Evolutionary conservation across 495 filamentous ascomycete genomes (phyloP).

Genomic region (Umbilicaria muhlenbergii): DNA sequence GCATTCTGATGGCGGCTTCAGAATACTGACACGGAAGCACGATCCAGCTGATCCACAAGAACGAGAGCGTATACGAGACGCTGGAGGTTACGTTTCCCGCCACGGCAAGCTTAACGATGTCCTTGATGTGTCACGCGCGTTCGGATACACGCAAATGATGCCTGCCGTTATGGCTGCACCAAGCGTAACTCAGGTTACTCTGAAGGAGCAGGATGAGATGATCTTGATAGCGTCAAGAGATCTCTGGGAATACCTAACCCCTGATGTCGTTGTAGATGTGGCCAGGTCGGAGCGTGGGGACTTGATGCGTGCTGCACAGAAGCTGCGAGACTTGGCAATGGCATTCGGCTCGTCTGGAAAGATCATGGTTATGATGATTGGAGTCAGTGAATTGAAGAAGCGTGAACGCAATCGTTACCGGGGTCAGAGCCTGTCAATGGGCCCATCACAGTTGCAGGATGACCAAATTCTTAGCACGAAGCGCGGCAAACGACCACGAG

Average conservation of each 20-base stretch:
- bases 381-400: constrained; percentile 76
- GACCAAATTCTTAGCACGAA: constrained; percentile 49
- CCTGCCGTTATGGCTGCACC: constrained; percentile 87
- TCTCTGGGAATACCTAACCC: constrained; percentile 84
- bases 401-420: constrained; percentile 56
- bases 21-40: constrained; percentile 75
- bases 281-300: constrained; percentile 70
- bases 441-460: constrained; percentile 52
- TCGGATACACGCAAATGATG: constrained; percentile 86
- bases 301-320: constrained; percentile 92
- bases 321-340: constrained; percentile 86
- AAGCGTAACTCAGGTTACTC: constrained; percentile 56
- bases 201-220: constrained; percentile 87
- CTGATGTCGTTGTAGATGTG: constrained; percentile 82
- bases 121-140: constrained; percentile 82
- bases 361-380: constrained; percentile 97
- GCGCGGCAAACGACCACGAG: constrained; percentile 48
- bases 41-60: constrained; percentile 76
- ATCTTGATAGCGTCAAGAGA: constrained; percentile 82
- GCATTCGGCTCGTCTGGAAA: constrained; percentile 85
- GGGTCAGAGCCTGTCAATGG: constrained; percentile 64
- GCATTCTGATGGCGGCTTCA: constrained; percentile 64
- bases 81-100: constrained; percentile 87
- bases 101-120: constrained; percentile 86
- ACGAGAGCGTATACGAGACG: constrained; percentile 78